Percentiles rank a stretch among this genome's conserved stretches.
Evolutionary conservation across 805 yeast species (phyloP).

Genomic region (Tetrapisispora nanseiensis): DNA sequence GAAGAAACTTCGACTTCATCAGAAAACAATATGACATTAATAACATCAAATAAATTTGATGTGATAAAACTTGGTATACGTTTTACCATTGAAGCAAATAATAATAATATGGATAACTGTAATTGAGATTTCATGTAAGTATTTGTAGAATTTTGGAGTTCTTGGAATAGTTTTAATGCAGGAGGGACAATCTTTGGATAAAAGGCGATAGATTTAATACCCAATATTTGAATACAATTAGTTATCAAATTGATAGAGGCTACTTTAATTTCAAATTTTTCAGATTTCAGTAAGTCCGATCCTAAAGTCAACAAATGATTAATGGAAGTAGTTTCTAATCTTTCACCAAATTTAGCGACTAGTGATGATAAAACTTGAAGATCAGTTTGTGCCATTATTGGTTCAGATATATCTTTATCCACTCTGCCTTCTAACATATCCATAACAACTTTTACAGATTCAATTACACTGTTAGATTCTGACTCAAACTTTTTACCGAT

Average conservation of each 20-base stretch:
- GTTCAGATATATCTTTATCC: constrained; percentile 14
- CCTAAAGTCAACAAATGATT: constrained; percentile 41
- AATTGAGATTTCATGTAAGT: constrained; percentile 31
- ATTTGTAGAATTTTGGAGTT: constrained; percentile 13
- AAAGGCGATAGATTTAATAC: constrained; percentile 76
- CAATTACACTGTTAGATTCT: constrained; percentile 46
- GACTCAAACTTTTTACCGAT: constrained; percentile 58
- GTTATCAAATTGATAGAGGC: constrained; percentile 67
- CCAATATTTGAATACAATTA: constrained; percentile 60
- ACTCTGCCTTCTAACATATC: constrained; percentile 39
- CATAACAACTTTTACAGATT: constrained; percentile 44
- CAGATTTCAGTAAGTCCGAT: constrained; percentile 41
- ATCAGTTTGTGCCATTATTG: constrained; percentile 55
- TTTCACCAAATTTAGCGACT: constrained; percentile 51
- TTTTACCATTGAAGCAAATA: constrained; percentile 66
- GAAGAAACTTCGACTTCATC: constrained; percentile 48
- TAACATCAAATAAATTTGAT: constrained; percentile 54
- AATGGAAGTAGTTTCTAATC: constrained; percentile 39
- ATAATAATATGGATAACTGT: constrained; percentile 61
- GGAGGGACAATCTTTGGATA: constrained; percentile 82
- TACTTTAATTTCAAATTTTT: constrained; percentile 52
- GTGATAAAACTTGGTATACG: constrained; percentile 79
- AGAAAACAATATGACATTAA: constrained; percentile 49
- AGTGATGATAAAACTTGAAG: constrained; percentile 58
- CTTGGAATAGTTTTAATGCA: constrained; percentile 49